phyloP scores from a whole-genome alignment of 257 asterid genomes.

The Nicotiana undulata region DNA sequence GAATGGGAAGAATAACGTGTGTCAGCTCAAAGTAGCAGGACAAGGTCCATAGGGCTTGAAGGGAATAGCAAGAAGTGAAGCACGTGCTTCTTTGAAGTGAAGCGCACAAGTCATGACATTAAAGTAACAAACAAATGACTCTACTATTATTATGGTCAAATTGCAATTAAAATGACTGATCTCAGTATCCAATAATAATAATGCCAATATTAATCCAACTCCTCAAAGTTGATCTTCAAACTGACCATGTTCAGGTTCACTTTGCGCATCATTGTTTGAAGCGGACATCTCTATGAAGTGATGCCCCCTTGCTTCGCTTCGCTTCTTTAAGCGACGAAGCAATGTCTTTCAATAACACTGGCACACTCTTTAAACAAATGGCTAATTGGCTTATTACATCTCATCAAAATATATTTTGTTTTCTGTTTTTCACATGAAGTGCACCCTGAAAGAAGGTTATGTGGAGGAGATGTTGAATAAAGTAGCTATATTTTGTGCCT shows the following conservation, averaged over 20 bases:
- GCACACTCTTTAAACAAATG: neutral
- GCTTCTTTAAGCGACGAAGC: neutral
- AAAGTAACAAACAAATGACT: neutral
- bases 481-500: neutral
- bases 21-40: slow-evolving; percentile 1
- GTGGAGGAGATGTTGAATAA: neutral
- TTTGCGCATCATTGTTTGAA: neutral
- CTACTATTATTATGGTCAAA: neutral
- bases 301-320: neutral
- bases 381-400: neutral
- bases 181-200: neutral
- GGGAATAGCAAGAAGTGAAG: neutral
- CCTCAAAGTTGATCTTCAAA: neutral
- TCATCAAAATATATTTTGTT: neutral
- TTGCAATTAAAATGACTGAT: neutral
- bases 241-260: neutral
- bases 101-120: neutral
- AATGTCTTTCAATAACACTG: neutral
- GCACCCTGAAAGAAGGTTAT: neutral
- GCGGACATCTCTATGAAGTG: neutral
- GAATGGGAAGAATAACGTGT: neutral
- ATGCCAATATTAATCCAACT: neutral
- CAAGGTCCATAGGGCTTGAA: neutral
- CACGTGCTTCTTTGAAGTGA: neutral
- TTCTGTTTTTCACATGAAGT: neutral